These are phyloP conservation scores for Cucumis sativus DNA, from an alignment of 306 rosid genomes.

Conservation along the genomic window Cucumber_9930_V3 NC_026658.2:2254501-2255000, in stretches of 20 bases:
- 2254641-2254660: constrained; percentile 41
- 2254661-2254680: constrained; percentile 54
- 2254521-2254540: constrained; percentile 1
- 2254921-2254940: not conserved
- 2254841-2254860: not conserved
- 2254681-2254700: constrained; percentile 65
- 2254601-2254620: constrained; percentile 65
- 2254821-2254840: not conserved
- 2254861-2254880: not conserved
- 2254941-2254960: constrained; percentile 8
- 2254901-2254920: constrained; percentile 2
- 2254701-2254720: constrained; percentile 36
- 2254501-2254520: not conserved
- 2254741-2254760: not conserved
- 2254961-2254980: not conserved
- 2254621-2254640: constrained; percentile 41
- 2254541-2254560: constrained; percentile 20
- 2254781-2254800: not conserved
- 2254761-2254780: constrained; percentile 16
- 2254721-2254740: not conserved
- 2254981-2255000: not conserved
- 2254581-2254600: constrained; percentile 63
- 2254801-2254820: not conserved
- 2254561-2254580: constrained; percentile 24
- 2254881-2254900: not conserved